Evolutionary conservation across 352 stramenopile genomes (phyloP), one percentile per base, ranked within the genome.

Genomic region (Globisporangium radiosum): DNA sequence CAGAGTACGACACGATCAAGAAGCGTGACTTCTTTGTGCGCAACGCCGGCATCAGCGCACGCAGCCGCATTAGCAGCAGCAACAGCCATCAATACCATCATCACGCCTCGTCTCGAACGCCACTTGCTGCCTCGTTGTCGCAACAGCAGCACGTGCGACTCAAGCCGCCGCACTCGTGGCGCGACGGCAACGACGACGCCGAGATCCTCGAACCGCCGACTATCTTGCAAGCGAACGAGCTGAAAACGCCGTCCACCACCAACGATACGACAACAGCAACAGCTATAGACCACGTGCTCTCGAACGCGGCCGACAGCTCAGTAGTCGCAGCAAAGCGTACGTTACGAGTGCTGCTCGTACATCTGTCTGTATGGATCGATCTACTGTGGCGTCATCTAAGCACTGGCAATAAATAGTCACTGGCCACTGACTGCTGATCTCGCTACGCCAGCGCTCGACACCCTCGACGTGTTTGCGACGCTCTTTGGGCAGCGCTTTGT

Each of bases 151-250:
- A 66, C 47, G 45, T 88, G 39, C 77, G 68, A 37, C 7, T 59
- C 44, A 92, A 92, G 57, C 79, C 81, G 11, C 72, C 81, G 40
- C 81, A 88, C 47, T 75, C 69, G 39, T 92, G 81, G 81, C 71
- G 81, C 39, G 76, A 85, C 40, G 81, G 81, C 63, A 76, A 90
- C 15, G 37, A 58, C 25, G 25, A 33, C 25, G 25, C 25, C 25
- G 25, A 33, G 25, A 33, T 33, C 25, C 25, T 33, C 25, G 59
- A 43, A 45, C 72, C 66, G 45, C 53, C 42, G 60, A 47, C n/a
- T 42, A 52, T 13, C 56, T 58, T 43, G 39, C 37, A 47, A 57
- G 38, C 45, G 36, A 42, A 15, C 25, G 7, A 17, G 15, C 9
- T 8, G 33, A 17, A 53, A 4, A 4, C 39, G 10, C 39, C 39